phyloP scores from a whole-genome alignment of 192 early-diverging fungal genomes.

The Umbelopsis vinacea region DNA sequence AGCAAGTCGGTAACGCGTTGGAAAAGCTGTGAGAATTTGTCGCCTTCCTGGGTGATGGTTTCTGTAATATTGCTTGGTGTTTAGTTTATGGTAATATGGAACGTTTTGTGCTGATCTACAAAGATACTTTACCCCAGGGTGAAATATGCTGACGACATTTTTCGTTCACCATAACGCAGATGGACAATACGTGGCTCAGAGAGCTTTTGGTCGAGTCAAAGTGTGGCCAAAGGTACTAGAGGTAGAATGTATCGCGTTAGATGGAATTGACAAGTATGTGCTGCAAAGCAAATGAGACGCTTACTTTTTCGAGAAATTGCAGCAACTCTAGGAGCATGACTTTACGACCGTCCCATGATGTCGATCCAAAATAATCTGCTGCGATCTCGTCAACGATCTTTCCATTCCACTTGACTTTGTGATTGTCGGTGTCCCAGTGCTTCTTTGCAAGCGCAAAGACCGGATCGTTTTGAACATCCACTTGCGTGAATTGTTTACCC shows the following conservation, averaged over 20 bases:
- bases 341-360: conserved; percentile 58
- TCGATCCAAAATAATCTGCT: conserved; percentile 56
- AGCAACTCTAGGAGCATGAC: conserved; percentile 74
- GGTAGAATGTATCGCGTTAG: conserved; percentile 19
- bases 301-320: conserved; percentile 79
- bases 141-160: conserved; percentile 79
- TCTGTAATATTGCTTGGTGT: conserved; percentile 27
- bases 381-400: conserved; percentile 65
- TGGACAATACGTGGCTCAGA: conserved; percentile 70
- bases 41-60: conserved; percentile 32
- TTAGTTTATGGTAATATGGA: conserved; percentile 3
- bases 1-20: conserved; percentile 52
- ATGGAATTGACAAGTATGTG: background rate
- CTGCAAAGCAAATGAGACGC: background rate
- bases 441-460: conserved; percentile 48
- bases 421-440: conserved; percentile 35
- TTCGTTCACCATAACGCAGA: conserved; percentile 89
- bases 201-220: conserved; percentile 51
- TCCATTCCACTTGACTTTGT: conserved; percentile 50
- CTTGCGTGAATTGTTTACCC: conserved; percentile 51
- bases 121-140: conserved; percentile 54
- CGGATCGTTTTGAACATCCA: conserved; percentile 58
- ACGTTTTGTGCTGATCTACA: background rate
- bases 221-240: conserved; percentile 82
- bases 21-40: conserved; percentile 66